Percentiles rank a stretch among this genome's conserved stretches.
These are phyloP conservation scores for Cladorrhinum sp. DNA, from an alignment of 2,329 filamentous ascomycete genomes.

Conservation along the genomic window DNA sequence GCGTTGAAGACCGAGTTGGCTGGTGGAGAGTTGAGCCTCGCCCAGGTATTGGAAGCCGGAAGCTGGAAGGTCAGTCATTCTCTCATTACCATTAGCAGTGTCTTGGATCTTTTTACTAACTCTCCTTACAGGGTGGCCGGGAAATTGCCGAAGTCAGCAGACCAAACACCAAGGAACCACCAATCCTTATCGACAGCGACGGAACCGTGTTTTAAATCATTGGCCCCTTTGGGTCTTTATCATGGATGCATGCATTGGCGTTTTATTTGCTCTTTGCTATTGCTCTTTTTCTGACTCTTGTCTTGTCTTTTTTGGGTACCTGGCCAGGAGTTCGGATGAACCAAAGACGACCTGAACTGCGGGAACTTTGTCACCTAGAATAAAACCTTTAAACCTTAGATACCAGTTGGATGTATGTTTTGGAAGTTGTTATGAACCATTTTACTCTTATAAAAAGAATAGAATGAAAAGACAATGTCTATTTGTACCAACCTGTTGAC, in stretches of 20 bases:
- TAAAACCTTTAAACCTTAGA: no score
- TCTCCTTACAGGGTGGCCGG: constrained; percentile 66
- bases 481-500: no score
- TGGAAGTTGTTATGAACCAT: no score
- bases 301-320: background rate
- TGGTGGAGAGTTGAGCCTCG: constrained; percentile 70
- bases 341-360: background rate
- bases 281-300: background rate
- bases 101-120: constrained; percentile 13
- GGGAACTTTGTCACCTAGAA: background rate
- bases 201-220: constrained; percentile 73
- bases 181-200: constrained; percentile 93
- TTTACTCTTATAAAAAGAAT: no score
- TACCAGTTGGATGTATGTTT: no score
- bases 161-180: constrained; percentile 93
- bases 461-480: no score
- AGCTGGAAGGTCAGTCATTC: constrained; percentile 81
- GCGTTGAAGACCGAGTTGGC: constrained; percentile 60
- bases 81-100: constrained; percentile 3
- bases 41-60: constrained; percentile 91
- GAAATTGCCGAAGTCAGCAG: constrained; percentile 94
- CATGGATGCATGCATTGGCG: background rate
- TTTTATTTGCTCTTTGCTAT: background rate
- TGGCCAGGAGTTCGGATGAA: background rate
- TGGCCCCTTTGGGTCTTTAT: background rate